These are phyloP conservation scores for Chrysoporthe deuterocubensis DNA, from an alignment of 2,329 filamentous ascomycete species.

Conservation along the genomic window DNA sequence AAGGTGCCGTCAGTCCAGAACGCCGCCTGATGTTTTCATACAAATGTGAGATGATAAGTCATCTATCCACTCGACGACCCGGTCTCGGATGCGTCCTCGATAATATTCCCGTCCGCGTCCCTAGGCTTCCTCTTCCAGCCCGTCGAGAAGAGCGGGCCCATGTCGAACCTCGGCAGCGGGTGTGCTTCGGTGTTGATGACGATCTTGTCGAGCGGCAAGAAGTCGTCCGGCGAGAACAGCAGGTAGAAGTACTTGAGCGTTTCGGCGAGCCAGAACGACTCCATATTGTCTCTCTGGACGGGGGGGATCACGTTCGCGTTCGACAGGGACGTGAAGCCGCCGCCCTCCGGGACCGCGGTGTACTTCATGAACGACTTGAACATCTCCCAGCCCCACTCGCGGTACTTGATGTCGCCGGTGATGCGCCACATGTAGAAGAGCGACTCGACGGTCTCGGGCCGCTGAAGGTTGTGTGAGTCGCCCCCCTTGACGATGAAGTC, in stretches of 20 bases:
- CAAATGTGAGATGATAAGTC: neutral
- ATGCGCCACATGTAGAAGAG: slow-evolving; percentile 99
- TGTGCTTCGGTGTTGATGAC: slow-evolving; percentile 98
- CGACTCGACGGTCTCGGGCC: slow-evolving; percentile 95
- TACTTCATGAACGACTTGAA: slow-evolving; percentile 90
- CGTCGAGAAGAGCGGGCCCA: slow-evolving; percentile 76
- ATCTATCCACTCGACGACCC: slow-evolving; percentile 1
- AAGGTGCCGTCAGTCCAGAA: neutral
- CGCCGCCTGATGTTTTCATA: neutral
- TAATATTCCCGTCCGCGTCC: slow-evolving; percentile 48
- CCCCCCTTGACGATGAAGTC: slow-evolving; percentile 80
- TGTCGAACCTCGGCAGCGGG: slow-evolving; percentile 83
- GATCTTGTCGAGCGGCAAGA: slow-evolving; percentile 82
- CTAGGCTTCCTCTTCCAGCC: slow-evolving; percentile 78
- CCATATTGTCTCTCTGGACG: slow-evolving; percentile 84
- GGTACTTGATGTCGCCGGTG: slow-evolving; percentile 85
- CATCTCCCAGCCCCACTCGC: slow-evolving; percentile 99
- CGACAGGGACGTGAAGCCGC: slow-evolving; percentile 80
- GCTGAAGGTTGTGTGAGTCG: slow-evolving; percentile 92
- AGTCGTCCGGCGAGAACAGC: slow-evolving; percentile 81
- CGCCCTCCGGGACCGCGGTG: slow-evolving; percentile 76
- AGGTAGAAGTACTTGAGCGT: slow-evolving; percentile 98
- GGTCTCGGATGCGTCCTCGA: slow-evolving; percentile 24
- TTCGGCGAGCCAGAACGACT: slow-evolving; percentile 98
- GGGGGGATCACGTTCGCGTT: slow-evolving; percentile 77